Conservation (phyloP, 768 basidiomycete genomes). For the Suillus variegatus region DNA sequence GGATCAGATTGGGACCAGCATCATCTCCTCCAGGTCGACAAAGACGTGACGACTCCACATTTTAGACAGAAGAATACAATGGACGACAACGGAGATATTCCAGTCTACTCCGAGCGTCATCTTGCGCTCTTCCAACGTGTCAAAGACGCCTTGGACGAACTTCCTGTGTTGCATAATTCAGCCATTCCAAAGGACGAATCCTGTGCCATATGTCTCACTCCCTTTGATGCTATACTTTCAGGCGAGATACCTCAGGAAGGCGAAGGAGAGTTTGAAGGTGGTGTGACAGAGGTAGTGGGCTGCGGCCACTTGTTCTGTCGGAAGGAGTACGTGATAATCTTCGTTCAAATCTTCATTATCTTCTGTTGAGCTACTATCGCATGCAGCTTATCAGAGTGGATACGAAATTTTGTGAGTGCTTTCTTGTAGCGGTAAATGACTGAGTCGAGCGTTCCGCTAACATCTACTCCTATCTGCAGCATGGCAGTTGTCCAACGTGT, state of each 20-base stretch:
- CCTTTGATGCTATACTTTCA: constrained; percentile 49
- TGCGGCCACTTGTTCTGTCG: constrained; percentile 73
- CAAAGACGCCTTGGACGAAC: constrained; percentile 38
- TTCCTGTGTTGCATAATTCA: constrained; percentile 44
- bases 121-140: constrained; percentile 29
- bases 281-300: constrained; percentile 56
- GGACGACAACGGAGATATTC: constrained; percentile 16
- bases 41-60: neutral
- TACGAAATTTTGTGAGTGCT: constrained; percentile 49
- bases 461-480: constrained; percentile 38
- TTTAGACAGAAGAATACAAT: neutral
- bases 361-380: neutral
- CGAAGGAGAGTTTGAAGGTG: constrained; percentile 17
- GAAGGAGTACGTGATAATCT: constrained; percentile 50
- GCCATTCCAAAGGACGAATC: constrained; percentile 49
- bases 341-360: neutral
- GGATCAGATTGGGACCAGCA: constrained; percentile 14
- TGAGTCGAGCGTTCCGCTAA: constrained; percentile 1
- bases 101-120: constrained; percentile 18
- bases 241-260: constrained; percentile 16
- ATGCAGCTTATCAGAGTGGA: constrained; percentile 66
- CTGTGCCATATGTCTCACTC: constrained; percentile 66
- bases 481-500: constrained; percentile 73
- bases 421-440: neutral
- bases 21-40: constrained; percentile 3